Base-by-base conservation (phyloP, 495 filamentous ascomycete species). In the Hypomontagnella monticulosa region DNA sequence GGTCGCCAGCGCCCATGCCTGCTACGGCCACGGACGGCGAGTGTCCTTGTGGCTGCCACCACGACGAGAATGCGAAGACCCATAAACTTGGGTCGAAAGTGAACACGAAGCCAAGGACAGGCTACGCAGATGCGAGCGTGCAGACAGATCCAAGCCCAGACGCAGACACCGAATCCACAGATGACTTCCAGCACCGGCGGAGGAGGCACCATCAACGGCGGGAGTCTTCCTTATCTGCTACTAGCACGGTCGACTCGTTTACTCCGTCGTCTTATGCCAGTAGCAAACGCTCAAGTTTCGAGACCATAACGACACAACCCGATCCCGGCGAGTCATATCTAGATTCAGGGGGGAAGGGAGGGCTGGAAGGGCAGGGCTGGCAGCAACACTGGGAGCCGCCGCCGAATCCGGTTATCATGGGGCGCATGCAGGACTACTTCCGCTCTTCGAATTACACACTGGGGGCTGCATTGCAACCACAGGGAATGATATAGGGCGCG, bases 391-490 rank as follows among this genome's bases (percentile, higher is more conserved):
- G 50, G 56, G 41, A 36, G 12, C 38, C 15, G 5, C 38, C 34
- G 9, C 2, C 34, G 16, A 73, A 73, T 38, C 67, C 71, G 9
- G 48, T 73, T 23, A 49, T 44, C 4, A 73, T 73, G 71, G 71
- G 71, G 37, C 64, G 71, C 42, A 73, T 73, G 71, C 67, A 71
- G 49, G 71, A 64, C n/a, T 73, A 73, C 15, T 73, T 73, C 14
- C 67, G 71, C 18, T 73, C 71, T 12, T 65, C 71, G 16, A 63
- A 16, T 1, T 73, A 73, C 16, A 60, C 58, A 0, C 63, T 73
- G 0, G 71, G 71, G 2, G 67, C 63, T 5, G 60, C 71, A 3
- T 48, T 73, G 4, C 67, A 63, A 20, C 55, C 62, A 8, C 30
- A 60, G 47, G 54, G 40, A n/a, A 15, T 66, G 34, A 51, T 52